Evolutionary conservation across 306 rosid species (phyloP), one percentile per base, ranked within the genome.

Genomic region (Myrica gale): DNA sequence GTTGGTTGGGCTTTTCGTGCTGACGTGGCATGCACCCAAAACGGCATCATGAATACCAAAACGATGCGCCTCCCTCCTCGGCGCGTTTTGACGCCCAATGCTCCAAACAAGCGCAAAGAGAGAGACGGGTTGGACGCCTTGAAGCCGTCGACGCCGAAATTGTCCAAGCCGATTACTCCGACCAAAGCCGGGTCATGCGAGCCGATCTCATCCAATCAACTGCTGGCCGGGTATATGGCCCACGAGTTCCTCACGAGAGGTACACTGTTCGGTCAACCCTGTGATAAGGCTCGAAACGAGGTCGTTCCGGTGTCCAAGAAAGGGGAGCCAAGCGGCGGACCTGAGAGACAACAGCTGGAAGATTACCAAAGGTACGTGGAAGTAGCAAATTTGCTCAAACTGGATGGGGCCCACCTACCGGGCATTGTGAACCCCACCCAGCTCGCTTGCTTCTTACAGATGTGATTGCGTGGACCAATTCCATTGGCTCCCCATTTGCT

Each of bases 1-100:
- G 26, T 76, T 0, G 32, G 32, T 26, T 42, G 69, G 72, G 54
- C 42, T 76, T 80, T 73, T 68, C 70, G 75, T 75, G 86, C 90
- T 88, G 86, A 89, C 91, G 96, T 95, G 98, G 94, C 92, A 89
- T 86, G 90, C 82, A 42, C 73, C 68, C 45, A 71, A 76, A 46
- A 65, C 12, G 23, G 5, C 65, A 87, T 78, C 80, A 95, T 92
- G 98, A 92, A 79, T 77, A 95, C 98, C 86, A 95, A 95, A 90
- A 88, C 96, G 89, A 92, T 95, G 97, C 97, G 96, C 86, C 88
- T 90, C 4, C 97, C 98, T 12, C 98, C 98, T 50, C 98, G 97
- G 52, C 91, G 97, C 16, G 79, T 85, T 26, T 74, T 83, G 77
- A 90, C 96, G 85, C 74, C 88, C 71, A 56, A 46, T 7, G 15